Evolutionary conservation across 768 basidiomycete genomes (phyloP), one percentile per base, ranked within the genome.

Genomic region (Suillus weaverae): DNA sequence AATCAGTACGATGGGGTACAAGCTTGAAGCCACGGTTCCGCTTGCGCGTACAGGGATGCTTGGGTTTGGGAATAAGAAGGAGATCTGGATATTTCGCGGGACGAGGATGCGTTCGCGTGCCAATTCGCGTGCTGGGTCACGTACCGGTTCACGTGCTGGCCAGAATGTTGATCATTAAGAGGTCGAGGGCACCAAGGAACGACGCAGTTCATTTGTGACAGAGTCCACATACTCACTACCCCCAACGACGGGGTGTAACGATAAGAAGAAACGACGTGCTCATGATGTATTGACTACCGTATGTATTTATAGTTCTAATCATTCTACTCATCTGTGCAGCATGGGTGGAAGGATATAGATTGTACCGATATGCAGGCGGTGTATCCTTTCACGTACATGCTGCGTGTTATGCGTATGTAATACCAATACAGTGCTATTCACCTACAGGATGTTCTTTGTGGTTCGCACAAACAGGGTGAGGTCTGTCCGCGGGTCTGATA

Each of bases 51-150:
- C 70, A 13, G 78, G 79, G 5, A 66, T 80, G 35, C 69, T 82
- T 56, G 77, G 79, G 30, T 70, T 84, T 32, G 75, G 79, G 18
- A 70, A 74, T 18, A 80, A 82, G 64, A 84, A 81, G 69, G 90
- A 91, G 72, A 69, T 90, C 18, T 85, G 90, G 78, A 79, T 92
- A 32, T 90, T 92, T 79, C 83, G 83, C 68, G 80, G 86, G 59
- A 68, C 62, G 44, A 70, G 70, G 64, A 63, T 64, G 63, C 76
- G 70, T 62, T 67, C 76, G 61, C 69, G 74, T 60, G 54, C 72
- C 22, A 77, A 75, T 54, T 74, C 75, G 9, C 74, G 74, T 16
- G 66, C 41, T 62, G 71, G 69, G 3, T 54, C 74, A 16, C 73
- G 74, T 20, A 63, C 35, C 64, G 71, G 69, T 5, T 59, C 57